These are phyloP conservation scores for Monilinia aucupariae DNA, from an alignment of 2,329 filamentous ascomycete species.

Conservation along the genomic window DNA sequence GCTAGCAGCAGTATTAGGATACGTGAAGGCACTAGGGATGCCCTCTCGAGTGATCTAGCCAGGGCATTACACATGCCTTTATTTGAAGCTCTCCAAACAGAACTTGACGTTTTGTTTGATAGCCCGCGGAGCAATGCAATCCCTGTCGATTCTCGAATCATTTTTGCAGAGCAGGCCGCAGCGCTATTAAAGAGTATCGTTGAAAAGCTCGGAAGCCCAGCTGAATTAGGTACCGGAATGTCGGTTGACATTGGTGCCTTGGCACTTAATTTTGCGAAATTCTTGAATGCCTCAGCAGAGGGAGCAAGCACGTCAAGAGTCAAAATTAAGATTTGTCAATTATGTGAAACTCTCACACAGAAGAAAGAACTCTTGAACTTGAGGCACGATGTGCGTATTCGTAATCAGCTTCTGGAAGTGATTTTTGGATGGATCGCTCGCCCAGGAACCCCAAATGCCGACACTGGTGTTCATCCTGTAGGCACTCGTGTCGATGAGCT, in stretches of 20 bases:
- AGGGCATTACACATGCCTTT: slow-evolving; percentile 56
- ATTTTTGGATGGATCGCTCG: slow-evolving; percentile 65
- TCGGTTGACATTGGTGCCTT: slow-evolving; percentile 59
- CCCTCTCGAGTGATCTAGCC: slow-evolving; percentile 60
- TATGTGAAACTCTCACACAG: slow-evolving; percentile 59
- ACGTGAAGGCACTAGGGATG: slow-evolving; percentile 61
- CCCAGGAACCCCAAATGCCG: slow-evolving; percentile 48
- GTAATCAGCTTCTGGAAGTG: slow-evolving; percentile 63
- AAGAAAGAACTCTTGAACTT: slow-evolving; percentile 64
- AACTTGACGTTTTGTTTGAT: slow-evolving; percentile 58
- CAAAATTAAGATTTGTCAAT: slow-evolving; percentile 64
- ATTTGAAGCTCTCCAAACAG: slow-evolving; percentile 59
- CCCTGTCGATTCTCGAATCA: slow-evolving; percentile 54
- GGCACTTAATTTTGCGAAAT: slow-evolving; percentile 62
- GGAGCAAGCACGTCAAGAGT: slow-evolving; percentile 53
- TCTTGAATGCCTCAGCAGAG: slow-evolving; percentile 54
- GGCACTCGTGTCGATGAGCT: slow-evolving; percentile 51
- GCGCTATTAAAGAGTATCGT: slow-evolving; percentile 59
- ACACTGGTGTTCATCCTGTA: slow-evolving; percentile 34
- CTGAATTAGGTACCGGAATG: slow-evolving; percentile 56
- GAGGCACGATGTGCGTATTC: slow-evolving; percentile 61
- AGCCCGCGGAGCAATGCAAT: slow-evolving; percentile 47
- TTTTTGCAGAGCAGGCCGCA: slow-evolving; percentile 63
- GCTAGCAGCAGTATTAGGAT: slow-evolving; percentile 59
- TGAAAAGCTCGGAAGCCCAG: slow-evolving; percentile 57